phyloP scores from a whole-genome alignment of 148 eudicot species.

The Salicornia ramosissima region DNA sequence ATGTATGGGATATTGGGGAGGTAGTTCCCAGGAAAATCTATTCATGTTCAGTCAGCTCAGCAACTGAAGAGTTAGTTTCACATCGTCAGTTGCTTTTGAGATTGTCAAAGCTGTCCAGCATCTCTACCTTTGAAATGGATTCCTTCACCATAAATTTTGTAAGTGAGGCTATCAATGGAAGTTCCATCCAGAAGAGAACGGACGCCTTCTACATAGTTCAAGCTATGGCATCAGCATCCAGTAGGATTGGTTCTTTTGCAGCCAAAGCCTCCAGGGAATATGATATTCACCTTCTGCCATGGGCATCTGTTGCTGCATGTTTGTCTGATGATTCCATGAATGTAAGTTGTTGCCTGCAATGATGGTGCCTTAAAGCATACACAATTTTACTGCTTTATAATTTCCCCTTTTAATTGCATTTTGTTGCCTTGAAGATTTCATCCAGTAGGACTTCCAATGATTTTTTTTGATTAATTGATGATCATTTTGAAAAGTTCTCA shows the following conservation, averaged over 20 bases:
- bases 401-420: background rate
- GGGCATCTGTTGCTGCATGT: constrained; percentile 98
- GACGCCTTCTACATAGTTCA: constrained; percentile 81
- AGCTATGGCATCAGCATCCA: constrained; percentile 83
- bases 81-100: constrained; percentile 90
- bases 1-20: constrained; percentile 77
- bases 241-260: constrained; percentile 93
- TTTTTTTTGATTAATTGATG: too few relatives aligned
- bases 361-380: background rate
- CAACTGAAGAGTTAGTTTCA: constrained; percentile 47
- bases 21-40: constrained; percentile 63
- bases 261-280: constrained; percentile 72
- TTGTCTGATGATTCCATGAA: constrained; percentile 53
- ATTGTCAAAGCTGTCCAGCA: constrained; percentile 47
- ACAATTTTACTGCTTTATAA: background rate
- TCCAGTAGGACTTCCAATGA: too few relatives aligned
- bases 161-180: constrained; percentile 55
- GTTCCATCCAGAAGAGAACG: constrained; percentile 40
- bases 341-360: constrained; percentile 23
- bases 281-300: constrained; percentile 89
- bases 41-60: constrained; percentile 72
- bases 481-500: too few relatives aligned
- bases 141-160: constrained; percentile 69
- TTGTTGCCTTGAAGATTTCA: too few relatives aligned
- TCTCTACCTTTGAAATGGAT: constrained; percentile 50